Evolutionary conservation across 140 eudicot genomes (phyloP).

Genomic region (Cichorium intybus): DNA sequence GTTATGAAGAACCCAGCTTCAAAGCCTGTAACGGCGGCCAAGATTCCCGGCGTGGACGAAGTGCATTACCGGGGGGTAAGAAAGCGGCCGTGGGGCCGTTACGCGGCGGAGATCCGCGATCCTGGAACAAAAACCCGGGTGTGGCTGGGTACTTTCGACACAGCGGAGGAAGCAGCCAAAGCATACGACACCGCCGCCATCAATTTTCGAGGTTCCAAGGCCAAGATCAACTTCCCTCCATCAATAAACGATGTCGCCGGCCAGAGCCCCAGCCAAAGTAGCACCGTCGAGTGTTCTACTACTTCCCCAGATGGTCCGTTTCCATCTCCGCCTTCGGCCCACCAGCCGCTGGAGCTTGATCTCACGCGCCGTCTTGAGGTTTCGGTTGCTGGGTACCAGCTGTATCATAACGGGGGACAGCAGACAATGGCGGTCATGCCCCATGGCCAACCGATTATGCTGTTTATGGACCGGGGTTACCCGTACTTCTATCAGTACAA

Average conservation of each 20-base stretch:
- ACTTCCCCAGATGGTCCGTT: background rate
- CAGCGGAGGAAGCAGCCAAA: conserved; percentile 59
- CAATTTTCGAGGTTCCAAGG: conserved; percentile 53
- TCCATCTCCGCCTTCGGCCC: background rate
- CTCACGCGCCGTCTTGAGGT: conserved; percentile 27
- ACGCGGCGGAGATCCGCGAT: conserved; percentile 65
- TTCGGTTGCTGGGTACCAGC: background rate
- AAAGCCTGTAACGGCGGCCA: background rate
- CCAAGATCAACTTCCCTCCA: conserved; percentile 50
- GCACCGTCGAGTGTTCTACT: conserved; percentile 35
- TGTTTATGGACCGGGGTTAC: background rate
- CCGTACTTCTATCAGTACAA: background rate
- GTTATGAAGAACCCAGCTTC: conserved; percentile 29
- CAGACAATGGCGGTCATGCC: conserved; percentile 27
- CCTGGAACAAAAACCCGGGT: conserved; percentile 54
- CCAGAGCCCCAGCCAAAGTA: conserved; percentile 32
- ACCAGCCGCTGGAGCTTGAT: conserved; percentile 31
- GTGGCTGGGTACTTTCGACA: conserved; percentile 60
- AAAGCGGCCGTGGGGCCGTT: conserved; percentile 69
- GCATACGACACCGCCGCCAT: conserved; percentile 58
- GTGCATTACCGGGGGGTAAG: conserved; percentile 54
- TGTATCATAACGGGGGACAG: background rate
- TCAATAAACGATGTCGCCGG: conserved; percentile 12
- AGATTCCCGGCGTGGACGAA: conserved; percentile 15
- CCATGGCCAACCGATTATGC: conserved; percentile 25